phyloP scores from a whole-genome alignment of 805 yeast genomes.

The Allodekkera sacchari region DNA sequence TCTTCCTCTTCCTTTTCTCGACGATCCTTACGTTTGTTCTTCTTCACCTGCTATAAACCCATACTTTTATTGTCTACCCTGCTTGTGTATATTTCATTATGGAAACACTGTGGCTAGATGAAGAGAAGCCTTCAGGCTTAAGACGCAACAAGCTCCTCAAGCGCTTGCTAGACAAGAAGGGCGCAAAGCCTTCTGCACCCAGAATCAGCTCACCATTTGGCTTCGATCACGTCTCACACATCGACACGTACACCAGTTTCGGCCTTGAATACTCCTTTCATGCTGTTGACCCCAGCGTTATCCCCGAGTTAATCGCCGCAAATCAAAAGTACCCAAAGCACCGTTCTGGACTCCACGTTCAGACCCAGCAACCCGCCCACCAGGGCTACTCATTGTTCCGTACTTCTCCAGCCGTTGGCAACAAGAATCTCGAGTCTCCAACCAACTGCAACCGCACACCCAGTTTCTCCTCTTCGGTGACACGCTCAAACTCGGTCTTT shows the following conservation, averaged over 20 bases:
- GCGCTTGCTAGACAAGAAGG: no score
- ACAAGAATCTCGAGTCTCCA: no score
- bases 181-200: no score
- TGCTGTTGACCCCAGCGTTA: slow-evolving; percentile 8
- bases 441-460: no score
- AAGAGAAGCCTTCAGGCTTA: not conserved
- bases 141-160: not conserved
- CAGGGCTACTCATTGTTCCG: slow-evolving; percentile 1
- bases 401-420: not conserved
- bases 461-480: no score
- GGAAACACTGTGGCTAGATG: slow-evolving; percentile 1
- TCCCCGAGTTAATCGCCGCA: slow-evolving; percentile 8
- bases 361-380: slow-evolving; percentile 4
- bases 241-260: slow-evolving; percentile 20
- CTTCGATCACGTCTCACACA: slow-evolving; percentile 26
- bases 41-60: no score
- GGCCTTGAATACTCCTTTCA: slow-evolving; percentile 23
- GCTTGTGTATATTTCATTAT: no score
- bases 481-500: slow-evolving; percentile 18
- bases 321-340: slow-evolving; percentile 2
- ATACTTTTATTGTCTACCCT: no score
- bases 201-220: slow-evolving; percentile 27
- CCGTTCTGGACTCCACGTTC: slow-evolving; percentile 2
- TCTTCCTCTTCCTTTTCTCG: no score
- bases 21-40: no score